phyloP scores from a whole-genome alignment of 208 protist genomes.

The Entamoeba dispar region DNA sequence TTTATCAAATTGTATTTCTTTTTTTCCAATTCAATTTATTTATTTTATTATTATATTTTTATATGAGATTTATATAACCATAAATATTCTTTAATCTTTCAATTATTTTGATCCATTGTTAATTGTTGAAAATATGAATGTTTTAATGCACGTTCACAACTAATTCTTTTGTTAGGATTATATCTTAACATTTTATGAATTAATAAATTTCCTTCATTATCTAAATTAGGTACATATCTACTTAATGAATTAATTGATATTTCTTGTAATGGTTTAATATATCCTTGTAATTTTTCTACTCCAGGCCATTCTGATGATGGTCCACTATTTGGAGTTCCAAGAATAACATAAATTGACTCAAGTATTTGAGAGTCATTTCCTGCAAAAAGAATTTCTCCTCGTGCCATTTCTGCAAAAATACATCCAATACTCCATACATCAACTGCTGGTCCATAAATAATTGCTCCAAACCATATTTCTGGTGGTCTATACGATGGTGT shows the following conservation, averaged over 20 bases:
- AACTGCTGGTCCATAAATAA: conserved; percentile 83
- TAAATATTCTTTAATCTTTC: no score
- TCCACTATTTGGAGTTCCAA: conserved; percentile 23
- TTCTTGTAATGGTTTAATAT: not conserved
- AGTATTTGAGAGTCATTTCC: conserved; percentile 28
- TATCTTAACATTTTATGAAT: not conserved
- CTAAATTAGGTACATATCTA: not conserved
- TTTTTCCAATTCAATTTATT: no score
- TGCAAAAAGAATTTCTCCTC: conserved; percentile 12
- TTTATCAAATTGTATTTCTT: no score
- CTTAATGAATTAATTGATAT: not conserved
- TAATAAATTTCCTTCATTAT: not conserved
- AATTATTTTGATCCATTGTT: no score
- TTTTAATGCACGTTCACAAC: not conserved
- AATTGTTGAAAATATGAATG: not conserved
- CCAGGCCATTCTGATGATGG: conserved; percentile 3
- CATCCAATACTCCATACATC: conserved; percentile 97
- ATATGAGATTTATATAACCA: no score
- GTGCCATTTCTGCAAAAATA: conserved; percentile 89
- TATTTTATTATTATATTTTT: no score
- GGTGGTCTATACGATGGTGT: conserved; percentile 98
- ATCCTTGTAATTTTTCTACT: not conserved
- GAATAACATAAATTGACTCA: conserved; percentile 31
- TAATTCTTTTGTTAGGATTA: not conserved
- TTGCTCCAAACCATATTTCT: conserved; percentile 87